These are phyloP conservation scores for Fusarium udum DNA, from an alignment of 2,329 filamentous ascomycete genomes.

Conservation along the genomic window DNA sequence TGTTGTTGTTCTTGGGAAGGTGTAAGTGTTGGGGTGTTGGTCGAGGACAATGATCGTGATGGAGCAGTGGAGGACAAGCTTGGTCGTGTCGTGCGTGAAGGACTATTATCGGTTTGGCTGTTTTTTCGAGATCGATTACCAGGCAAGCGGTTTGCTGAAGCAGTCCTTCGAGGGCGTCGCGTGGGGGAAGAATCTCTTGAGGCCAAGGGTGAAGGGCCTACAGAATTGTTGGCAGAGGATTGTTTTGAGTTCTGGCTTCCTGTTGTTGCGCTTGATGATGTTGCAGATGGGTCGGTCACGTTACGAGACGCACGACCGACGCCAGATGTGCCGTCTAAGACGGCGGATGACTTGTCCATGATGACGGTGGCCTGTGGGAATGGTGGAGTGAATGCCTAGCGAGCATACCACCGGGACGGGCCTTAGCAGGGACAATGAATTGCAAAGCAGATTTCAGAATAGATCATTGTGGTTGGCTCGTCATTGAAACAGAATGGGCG, in stretches of 20 bases:
- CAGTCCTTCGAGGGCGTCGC: slow-evolving; percentile 50
- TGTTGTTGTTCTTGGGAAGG: slow-evolving; percentile 69
- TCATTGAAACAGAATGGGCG: slow-evolving; percentile 43
- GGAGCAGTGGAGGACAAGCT: slow-evolving; percentile 69
- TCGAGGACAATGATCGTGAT: slow-evolving; percentile 73
- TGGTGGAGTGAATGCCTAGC: slow-evolving; percentile 43
- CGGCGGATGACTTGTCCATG: slow-evolving; percentile 50
- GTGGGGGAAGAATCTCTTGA: slow-evolving; percentile 61
- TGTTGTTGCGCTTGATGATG: slow-evolving; percentile 38
- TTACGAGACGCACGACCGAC: slow-evolving; percentile 32
- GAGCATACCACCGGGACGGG: slow-evolving; percentile 48
- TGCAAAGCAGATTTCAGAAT: slow-evolving; percentile 40
- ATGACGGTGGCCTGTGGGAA: slow-evolving; percentile 39
- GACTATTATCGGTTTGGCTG: slow-evolving; percentile 71
- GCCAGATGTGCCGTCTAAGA: slow-evolving; percentile 41
- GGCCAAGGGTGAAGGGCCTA: slow-evolving; percentile 49
- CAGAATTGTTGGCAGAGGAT: slow-evolving; percentile 51
- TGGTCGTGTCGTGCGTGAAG: slow-evolving; percentile 61
- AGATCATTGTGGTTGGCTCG: slow-evolving; percentile 50
- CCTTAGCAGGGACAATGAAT: slow-evolving; percentile 45
- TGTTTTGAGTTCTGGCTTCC: slow-evolving; percentile 48
- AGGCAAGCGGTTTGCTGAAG: slow-evolving; percentile 49
- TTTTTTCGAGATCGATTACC: slow-evolving; percentile 69
- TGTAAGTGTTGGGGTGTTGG: slow-evolving; percentile 72
- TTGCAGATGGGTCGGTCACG: slow-evolving; percentile 34